Evolutionary conservation across 805 yeast genomes (phyloP), one percentile per base, ranked within the genome.

Genomic region (Limtongia smithiae): DNA sequence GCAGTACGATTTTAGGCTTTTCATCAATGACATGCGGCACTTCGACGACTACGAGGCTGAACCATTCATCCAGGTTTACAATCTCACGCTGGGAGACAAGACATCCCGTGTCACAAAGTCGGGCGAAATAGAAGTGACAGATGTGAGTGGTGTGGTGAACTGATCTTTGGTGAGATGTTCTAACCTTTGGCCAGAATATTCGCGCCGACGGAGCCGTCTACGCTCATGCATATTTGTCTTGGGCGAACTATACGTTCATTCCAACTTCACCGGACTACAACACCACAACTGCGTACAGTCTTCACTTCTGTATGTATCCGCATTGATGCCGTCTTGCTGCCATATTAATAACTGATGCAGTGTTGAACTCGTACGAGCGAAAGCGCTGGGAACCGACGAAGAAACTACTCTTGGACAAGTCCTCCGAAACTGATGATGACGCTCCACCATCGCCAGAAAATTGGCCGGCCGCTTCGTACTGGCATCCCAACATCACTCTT

Each of bases 401-500:
- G 39, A 57, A 66, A 37, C 68, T 62, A 48, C 59, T 68, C 38
- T 59, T 70, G 9, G 62, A 65, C n/a, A n/a, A n/a, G n/a, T n/a
- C n/a, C n/a, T 22, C 68, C 64, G 28, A 53, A 54, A 20, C 32
- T n/a, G 46, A 42, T 20, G 14, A 18, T 9, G 5, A 34, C n/a
- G 54, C 65, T 22, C 61, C 61, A n/a, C 52, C 69, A 1, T n/a
- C n/a, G n/a, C n/a, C n/a, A n/a, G n/a, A n/a, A n/a, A n/a, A n/a
- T n/a, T n/a, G n/a, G n/a, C n/a, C n/a, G n/a, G n/a, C n/a, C n/a
- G n/a, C n/a, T n/a, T n/a, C n/a, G n/a, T 68, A 63, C 54, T 68
- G 68, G 65, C 69, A 70, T 54, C 73, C 73, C 20, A 68, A 69
- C 41, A 62, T 70, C 21, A 64, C 69, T 0, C 48, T 71, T 4